phyloP scores from a whole-genome alignment of 441 rosid species.

The Pelargonium citronellum region DNA sequence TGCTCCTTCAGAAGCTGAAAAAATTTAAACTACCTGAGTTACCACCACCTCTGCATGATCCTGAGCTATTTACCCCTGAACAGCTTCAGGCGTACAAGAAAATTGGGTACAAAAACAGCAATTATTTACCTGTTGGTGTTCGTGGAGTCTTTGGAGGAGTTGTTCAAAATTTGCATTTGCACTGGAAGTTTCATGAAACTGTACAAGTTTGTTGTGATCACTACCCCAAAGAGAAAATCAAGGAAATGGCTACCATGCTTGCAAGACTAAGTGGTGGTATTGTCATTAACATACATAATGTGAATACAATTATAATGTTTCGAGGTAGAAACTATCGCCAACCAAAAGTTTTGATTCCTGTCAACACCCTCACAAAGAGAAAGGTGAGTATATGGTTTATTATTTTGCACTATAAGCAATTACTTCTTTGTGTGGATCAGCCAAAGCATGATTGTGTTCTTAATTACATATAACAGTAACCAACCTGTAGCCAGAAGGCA shows the following conservation, averaged over 20 bases:
- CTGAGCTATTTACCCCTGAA: constrained; percentile 79
- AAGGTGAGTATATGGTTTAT: constrained; percentile 45
- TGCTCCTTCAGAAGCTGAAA: constrained; percentile 82
- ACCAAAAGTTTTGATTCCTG: constrained; percentile 81
- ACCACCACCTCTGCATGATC: constrained; percentile 80
- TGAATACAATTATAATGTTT: constrained; percentile 90
- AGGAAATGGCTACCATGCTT: constrained; percentile 89
- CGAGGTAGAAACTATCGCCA: constrained; percentile 97
- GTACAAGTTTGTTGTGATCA: constrained; percentile 95
- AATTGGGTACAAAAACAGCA: constrained; percentile 83
- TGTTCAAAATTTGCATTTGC: constrained; percentile 97
- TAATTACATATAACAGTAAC: not conserved
- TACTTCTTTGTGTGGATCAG: not conserved
- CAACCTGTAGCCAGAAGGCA: not conserved
- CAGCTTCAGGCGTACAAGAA: constrained; percentile 84
- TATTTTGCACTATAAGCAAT: not conserved
- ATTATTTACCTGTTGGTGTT: constrained; percentile 94
- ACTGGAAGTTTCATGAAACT: constrained; percentile 99
- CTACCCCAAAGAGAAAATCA: constrained; percentile 83
- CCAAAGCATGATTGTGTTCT: not conserved
- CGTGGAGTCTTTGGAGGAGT: constrained; percentile 99
- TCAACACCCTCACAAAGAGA: constrained; percentile 90
- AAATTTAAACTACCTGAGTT: constrained; percentile 92
- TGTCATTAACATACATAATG: constrained; percentile 75
- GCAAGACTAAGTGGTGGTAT: constrained; percentile 88